A percentile compares a stretch with the other conserved stretches of the same genome.
These are phyloP conservation scores for Yamadazyma sp. DNA, from an alignment of 1,139 yeast species.

Conservation along the genomic window DNA sequence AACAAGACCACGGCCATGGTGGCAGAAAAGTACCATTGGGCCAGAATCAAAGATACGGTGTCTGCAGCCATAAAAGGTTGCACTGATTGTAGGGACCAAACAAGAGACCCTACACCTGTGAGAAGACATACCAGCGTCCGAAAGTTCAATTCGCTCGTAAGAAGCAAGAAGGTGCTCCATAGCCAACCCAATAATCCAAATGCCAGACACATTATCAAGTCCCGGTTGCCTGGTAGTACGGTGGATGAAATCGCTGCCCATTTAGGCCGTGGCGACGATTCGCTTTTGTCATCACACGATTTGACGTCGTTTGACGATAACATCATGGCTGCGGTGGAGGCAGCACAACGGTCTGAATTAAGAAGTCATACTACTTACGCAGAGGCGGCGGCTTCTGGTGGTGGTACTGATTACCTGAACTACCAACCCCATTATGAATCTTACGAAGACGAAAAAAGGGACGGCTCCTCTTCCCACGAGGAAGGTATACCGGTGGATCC, in stretches of 20 bases:
- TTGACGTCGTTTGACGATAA: conserved; percentile 50
- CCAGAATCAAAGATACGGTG: conserved; percentile 85
- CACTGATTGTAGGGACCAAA: conserved; percentile 60
- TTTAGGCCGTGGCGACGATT: conserved; percentile 29
- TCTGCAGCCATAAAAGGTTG: conserved; percentile 78
- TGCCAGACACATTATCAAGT: conserved; percentile 22
- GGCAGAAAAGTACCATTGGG: conserved; percentile 86
- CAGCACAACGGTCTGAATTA: conserved; percentile 50
- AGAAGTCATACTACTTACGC: conserved; percentile 30
- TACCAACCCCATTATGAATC: conserved; percentile 23
- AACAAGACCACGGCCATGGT: conserved; percentile 80
- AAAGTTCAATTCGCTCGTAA: conserved; percentile 16
- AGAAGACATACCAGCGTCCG: conserved; percentile 25
- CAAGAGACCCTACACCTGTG: conserved; percentile 31
- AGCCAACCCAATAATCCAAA: conserved; percentile 24
- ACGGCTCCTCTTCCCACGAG: background rate
- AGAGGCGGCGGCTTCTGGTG: conserved; percentile 45
- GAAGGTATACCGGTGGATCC: conserved; percentile 59
- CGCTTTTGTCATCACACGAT: conserved; percentile 35
- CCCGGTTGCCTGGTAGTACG: conserved; percentile 20
- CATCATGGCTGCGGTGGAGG: conserved; percentile 67
- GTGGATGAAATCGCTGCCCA: conserved; percentile 37
- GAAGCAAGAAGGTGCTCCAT: conserved; percentile 18
- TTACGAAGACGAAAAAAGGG: conserved; percentile 5
- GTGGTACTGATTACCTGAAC: conserved; percentile 22